These are phyloP conservation scores for Suhomyces faveliae DNA, from an alignment of 805 yeast species.

Conservation along the genomic window DNA sequence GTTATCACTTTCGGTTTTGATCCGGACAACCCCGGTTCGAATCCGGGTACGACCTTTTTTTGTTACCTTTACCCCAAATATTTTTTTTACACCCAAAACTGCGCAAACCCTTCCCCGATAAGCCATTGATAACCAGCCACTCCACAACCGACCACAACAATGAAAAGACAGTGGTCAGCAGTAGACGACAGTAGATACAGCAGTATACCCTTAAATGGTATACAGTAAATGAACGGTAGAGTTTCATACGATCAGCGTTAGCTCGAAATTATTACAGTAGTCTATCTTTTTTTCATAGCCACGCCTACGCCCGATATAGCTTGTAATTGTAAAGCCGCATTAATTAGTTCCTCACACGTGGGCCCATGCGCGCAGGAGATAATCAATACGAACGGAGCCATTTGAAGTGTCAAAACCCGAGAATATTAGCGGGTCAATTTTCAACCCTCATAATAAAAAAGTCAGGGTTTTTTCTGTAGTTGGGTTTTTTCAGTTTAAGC, in stretches of 20 bases:
- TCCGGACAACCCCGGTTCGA: conserved; percentile 83
- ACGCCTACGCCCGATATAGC: not conserved
- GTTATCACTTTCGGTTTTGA: conserved; percentile 81
- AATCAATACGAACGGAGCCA: not conserved
- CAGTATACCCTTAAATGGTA: no score
- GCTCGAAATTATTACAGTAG: not conserved
- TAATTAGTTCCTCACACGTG: not conserved
- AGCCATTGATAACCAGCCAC: not conserved
- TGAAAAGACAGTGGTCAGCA: no score
- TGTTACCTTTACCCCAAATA: not conserved
- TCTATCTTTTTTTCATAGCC: not conserved
- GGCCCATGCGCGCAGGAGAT: not conserved
- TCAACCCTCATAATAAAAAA: not conserved
- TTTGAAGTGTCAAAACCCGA: not conserved
- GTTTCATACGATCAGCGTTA: not conserved
- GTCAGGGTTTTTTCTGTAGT: not conserved
- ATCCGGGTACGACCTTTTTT: conserved; percentile 9
- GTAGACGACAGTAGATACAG: no score
- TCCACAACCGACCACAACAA: not conserved
- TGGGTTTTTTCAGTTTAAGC: not conserved
- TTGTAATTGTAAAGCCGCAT: not conserved
- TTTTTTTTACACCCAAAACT: no score
- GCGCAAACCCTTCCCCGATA: no score
- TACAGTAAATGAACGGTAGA: no score
- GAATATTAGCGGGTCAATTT: not conserved